Conservation (phyloP, 192 early-diverging fungal species). For the Entomortierella beljakovae region DNA sequence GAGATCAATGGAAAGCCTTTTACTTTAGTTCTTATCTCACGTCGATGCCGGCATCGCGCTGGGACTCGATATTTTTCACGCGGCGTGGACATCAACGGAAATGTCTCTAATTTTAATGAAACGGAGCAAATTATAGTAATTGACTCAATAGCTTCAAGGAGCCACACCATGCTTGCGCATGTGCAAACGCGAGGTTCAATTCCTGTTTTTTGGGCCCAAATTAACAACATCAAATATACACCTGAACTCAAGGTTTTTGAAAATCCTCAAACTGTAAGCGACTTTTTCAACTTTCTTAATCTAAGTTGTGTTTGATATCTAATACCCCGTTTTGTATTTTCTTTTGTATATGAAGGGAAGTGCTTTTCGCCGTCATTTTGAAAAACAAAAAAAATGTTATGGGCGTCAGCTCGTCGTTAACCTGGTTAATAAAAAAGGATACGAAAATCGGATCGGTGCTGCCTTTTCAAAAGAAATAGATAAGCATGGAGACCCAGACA, state of each 20-base stretch:
- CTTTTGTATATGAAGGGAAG: constrained; percentile 58
- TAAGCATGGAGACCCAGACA: constrained; percentile 66
- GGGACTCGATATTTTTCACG: constrained; percentile 93
- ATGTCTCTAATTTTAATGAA: constrained; percentile 98
- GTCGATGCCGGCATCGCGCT: constrained; percentile 81
- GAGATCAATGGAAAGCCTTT: constrained; percentile 74
- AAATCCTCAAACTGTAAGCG: constrained; percentile 69
- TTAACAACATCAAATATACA: constrained; percentile 91
- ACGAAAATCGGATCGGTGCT: constrained; percentile 87
- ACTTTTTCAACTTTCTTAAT: neutral
- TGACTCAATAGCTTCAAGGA: constrained; percentile 48
- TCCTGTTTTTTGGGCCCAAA: constrained; percentile 93
- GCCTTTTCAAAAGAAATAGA: constrained; percentile 80
- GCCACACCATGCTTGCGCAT: constrained; percentile 71
- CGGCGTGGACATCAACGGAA: constrained; percentile 90
- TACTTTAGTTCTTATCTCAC: constrained; percentile 82
- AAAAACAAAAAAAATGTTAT: constrained; percentile 76
- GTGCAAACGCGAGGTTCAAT: constrained; percentile 97
- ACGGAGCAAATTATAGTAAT: constrained; percentile 91
- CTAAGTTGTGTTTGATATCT: neutral
- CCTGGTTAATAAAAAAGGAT: constrained; percentile 95
- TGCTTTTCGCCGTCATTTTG: constrained; percentile 79
- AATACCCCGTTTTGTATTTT: neutral
- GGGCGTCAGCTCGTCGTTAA: constrained; percentile 90
- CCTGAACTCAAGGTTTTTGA: constrained; percentile 86